Percentiles rank a stretch among this genome's conserved stretches.
Conservation (phyloP, 768 basidiomycete genomes). For the Phallus indusiatus region DNA sequence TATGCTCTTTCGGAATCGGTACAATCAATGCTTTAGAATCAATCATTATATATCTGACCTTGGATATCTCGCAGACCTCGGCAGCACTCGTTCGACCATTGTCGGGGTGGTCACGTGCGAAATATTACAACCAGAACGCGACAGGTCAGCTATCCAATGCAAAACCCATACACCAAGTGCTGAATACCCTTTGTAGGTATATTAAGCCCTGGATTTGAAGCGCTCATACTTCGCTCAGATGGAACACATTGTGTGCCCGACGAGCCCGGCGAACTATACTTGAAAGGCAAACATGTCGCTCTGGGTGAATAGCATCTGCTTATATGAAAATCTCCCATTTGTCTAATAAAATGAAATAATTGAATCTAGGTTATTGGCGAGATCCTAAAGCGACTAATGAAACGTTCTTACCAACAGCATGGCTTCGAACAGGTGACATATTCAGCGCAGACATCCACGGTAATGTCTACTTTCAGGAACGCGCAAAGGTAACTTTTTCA, state of each 20-base stretch:
- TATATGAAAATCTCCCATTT: not conserved
- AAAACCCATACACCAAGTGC: not conserved
- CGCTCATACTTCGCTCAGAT: conserved; percentile 49
- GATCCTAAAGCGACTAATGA: conserved; percentile 5
- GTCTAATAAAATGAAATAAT: not conserved
- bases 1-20: conserved; percentile 68
- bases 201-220: conserved; percentile 55
- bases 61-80: no score
- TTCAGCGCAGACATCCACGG: conserved; percentile 53
- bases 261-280: conserved; percentile 60
- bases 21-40: not conserved
- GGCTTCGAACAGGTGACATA: conserved; percentile 5
- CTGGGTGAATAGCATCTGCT: conserved; percentile 14
- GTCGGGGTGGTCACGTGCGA: no score
- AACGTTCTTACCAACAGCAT: not conserved
- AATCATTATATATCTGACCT: no score
- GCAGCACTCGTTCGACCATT: no score
- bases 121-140: conserved; percentile 13
- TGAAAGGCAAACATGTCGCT: conserved; percentile 45
- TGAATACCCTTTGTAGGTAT: conserved; percentile 28
- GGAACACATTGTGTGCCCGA: conserved; percentile 42
- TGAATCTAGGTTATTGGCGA: conserved; percentile 7
- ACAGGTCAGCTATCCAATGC: conserved; percentile 27
- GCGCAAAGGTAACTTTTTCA: conserved; percentile 48
- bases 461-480: conserved; percentile 67